Base-by-base conservation (phyloP, 1,284 basidiomycete genomes). In the Cerioporus squamosus region DNA sequence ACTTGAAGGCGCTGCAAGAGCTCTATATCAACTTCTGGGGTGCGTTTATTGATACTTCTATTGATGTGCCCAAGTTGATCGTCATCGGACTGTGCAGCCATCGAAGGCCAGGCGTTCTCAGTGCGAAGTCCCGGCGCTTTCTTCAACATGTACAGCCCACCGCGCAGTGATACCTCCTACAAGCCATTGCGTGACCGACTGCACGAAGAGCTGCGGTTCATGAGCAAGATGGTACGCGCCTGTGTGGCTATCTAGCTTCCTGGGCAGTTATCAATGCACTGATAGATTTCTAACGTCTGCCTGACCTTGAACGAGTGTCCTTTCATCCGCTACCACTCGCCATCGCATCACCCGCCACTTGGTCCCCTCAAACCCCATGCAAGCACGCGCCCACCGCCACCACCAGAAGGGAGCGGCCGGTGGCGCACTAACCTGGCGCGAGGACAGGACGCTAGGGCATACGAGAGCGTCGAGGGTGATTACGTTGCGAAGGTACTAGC, bases 261-360 rank as follows among this genome's bases (percentile, higher is more conserved):
- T 18, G 8, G n/a, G 17, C 23, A 14, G 15, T 22, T 45, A 55
- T 17, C n/a, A 14, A 2, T 33, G 18, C 53, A 63, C 53, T 29
- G 26, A 50, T 72, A 95, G 93, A 90, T 98, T 61, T 76, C 94
- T 38, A 98, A 98, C 70, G 77, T 96, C 14, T 95, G 97, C 73
- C 90, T 98, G 23, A 88, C 94, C 0, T 77, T 99, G 50, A 93
- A 95, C 71, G 97, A 99, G 73, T 95, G 91, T 69, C 97, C 97
- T 0, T 90, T 88, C 71, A 93, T 99, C 65, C 91, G 97, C 23
- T 99, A 98, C 77, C 98, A 98, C 74, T 78, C 92, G 54, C 95
- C 97, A 3, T 77, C 84, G 10, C 85, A 93, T 66, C 94, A 97
- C 70, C 80, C 82, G 2, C 94, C 95, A 0, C 81, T 99, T 17